Base-by-base conservation (phyloP, 495 filamentous ascomycete genomes). In the Aspergillus conjunctus region DNA sequence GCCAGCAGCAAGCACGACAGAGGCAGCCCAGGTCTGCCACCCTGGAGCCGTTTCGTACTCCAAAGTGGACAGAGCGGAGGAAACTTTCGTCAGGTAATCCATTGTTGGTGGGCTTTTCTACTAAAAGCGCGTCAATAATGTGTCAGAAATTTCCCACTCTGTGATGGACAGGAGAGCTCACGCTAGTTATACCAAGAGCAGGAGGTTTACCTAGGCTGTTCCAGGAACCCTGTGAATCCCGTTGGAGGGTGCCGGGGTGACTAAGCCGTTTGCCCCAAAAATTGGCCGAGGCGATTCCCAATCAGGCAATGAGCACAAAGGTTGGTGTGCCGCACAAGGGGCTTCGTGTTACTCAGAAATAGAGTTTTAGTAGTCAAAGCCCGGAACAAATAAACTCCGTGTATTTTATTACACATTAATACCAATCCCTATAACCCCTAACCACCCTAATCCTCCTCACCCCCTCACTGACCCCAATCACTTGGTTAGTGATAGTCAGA, bases 1-100 rank as follows among this genome's bases (percentile, higher is more conserved):
- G 45, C 89, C 89, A 51, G 88, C 71, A 50, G 75, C 81, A 17
- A 79, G 71, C 30, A 80, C 67, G 14, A 72, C 52, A 59, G 72
- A 62, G 14, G 75, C 73, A 22, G 67, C 71, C 33, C 72, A 61
- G 21, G 75, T 68, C 59, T 76, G 77, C 68, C 73, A 67, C 21
- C 77, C 76, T 2, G 76, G 67, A 34, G 70, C 65, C n/a, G 76
- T 44, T 48, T 75, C 66, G 39, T 68, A 59, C 56, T 75, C 69
- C 74, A 68, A 73, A 53, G 70, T 68, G 14, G 74, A 73, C 44
- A 76, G 68, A 33, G 70, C 75, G 34, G 69, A 62, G 21, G 61
- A 64, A 34, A 74, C 60, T 59, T 76, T 73, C 20, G 73, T 70
- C 0, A 74, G 20, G 22, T 70, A 62, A 46, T 80, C 74, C 78